Conservation (phyloP, 352 stramenopile genomes). For the Halophytophthora polymorphica region DNA sequence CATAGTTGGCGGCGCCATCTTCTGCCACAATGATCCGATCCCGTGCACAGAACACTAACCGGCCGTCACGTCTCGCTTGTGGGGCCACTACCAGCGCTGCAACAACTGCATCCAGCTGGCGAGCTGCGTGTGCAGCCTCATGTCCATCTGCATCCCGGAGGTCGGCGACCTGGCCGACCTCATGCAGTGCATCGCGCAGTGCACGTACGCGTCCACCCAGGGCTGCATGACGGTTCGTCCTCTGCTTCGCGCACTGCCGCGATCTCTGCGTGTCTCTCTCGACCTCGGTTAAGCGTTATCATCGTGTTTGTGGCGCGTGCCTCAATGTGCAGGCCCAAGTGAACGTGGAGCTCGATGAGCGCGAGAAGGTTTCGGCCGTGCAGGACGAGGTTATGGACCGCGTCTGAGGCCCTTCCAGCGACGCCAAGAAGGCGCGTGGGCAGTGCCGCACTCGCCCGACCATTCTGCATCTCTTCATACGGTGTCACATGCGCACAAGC, state of each 20-base stretch:
- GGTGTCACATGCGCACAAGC: too few species aligned
- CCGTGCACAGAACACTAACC: too few species aligned
- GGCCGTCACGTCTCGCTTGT: constrained; percentile 6
- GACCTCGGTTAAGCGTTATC: not conserved
- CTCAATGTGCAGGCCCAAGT: constrained; percentile 77
- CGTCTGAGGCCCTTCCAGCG: constrained; percentile 37
- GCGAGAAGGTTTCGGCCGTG: constrained; percentile 49
- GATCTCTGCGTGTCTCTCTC: not conserved
- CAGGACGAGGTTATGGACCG: constrained; percentile 67
- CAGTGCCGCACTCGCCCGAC: too few species aligned
- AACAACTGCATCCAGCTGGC: constrained; percentile 91
- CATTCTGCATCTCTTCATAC: too few species aligned
- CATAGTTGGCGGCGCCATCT: not conserved
- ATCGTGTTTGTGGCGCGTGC: not conserved
- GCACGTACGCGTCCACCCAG: constrained; percentile 89
- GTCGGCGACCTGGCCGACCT: constrained; percentile 70
- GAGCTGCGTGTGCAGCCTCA: constrained; percentile 70
- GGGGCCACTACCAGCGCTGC: constrained; percentile 60
- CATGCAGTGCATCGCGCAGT: constrained; percentile 87
- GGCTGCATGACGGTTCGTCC: constrained; percentile 89
- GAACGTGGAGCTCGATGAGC: constrained; percentile 90
- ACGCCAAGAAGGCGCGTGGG: not conserved
- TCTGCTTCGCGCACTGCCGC: too few species aligned
- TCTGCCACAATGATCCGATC: not conserved
- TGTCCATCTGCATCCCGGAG: constrained; percentile 74